Evolutionary conservation across 768 basidiomycete genomes (phyloP).

Genomic region (Suillus paluster): DNA sequence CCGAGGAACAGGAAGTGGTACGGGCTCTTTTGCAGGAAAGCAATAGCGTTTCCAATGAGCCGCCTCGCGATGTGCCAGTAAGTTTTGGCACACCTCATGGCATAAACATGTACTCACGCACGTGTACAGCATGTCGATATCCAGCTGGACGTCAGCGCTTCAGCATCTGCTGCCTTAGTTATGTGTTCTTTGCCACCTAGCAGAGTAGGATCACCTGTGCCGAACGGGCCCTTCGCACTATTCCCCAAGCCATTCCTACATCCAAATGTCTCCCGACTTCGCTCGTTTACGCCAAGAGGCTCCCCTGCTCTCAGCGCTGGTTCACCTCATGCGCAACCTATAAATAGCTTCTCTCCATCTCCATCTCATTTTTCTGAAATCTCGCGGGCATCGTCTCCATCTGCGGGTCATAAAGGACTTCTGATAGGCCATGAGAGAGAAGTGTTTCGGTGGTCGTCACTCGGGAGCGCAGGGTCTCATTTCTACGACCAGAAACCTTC

Average conservation of each 20-base stretch:
- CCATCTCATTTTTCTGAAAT: conserved; percentile 72
- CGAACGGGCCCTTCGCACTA: conserved; percentile 34
- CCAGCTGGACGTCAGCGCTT: conserved; percentile 42
- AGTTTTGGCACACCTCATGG: conserved; percentile 30
- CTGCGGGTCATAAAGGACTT: conserved; percentile 31
- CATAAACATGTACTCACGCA: conserved; percentile 26
- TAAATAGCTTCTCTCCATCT: conserved; percentile 53
- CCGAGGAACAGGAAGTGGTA: conserved; percentile 51
- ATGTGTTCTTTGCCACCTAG: conserved; percentile 44
- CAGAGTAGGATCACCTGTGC: conserved; percentile 41
- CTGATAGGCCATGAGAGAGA: conserved; percentile 45
- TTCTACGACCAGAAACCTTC: conserved; percentile 55
- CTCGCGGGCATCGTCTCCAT: conserved; percentile 69
- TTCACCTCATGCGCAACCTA: conserved; percentile 46
- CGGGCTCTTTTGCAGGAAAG: conserved; percentile 47
- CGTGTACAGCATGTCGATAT: conserved; percentile 40
- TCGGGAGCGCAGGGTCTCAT: conserved; percentile 61
- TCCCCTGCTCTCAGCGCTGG: conserved; percentile 46
- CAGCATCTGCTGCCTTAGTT: conserved; percentile 38
- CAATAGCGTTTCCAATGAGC: conserved; percentile 34
- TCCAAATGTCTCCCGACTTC: conserved; percentile 79
- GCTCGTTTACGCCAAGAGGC: conserved; percentile 63
- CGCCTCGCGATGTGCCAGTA: conserved; percentile 33
- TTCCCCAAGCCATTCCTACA: conserved; percentile 63
- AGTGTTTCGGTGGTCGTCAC: conserved; percentile 77